Evolutionary conservation across 139 green algal genomes (phyloP).

Genomic region (Zygnema cylindricum): DNA sequence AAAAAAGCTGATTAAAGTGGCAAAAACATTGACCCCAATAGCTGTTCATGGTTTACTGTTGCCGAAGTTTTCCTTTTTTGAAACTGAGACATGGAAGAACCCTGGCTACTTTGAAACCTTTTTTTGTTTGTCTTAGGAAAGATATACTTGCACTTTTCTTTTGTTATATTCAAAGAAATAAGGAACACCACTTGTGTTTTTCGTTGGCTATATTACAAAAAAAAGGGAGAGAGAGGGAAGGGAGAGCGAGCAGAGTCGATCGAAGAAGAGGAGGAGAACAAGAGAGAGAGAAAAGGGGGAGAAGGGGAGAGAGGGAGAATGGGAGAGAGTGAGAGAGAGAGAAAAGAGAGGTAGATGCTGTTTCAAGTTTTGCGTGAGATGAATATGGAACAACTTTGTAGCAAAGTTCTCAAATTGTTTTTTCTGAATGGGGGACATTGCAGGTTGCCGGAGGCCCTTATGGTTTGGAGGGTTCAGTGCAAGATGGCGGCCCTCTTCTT

Average conservation of each 20-base stretch:
- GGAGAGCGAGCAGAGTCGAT: neutral
- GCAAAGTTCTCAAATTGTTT: neutral
- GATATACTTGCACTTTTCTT: too few relatives aligned
- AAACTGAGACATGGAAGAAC: too few relatives aligned
- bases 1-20: too few relatives aligned
- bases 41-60: too few relatives aligned
- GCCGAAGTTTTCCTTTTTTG: too few relatives aligned
- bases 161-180: too few relatives aligned
- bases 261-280: neutral
- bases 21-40: too few relatives aligned
- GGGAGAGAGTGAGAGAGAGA: neutral
- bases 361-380: neutral
- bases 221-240: neutral
- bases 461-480: constrained; percentile 84
- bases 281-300: neutral
- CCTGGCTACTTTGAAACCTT: too few relatives aligned
- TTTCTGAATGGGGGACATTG: constrained; percentile 16
- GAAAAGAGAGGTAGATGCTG: neutral
- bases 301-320: neutral
- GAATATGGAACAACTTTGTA: too few relatives aligned
- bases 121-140: too few relatives aligned
- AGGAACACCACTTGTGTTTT: too few relatives aligned
- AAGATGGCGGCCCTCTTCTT: constrained; percentile 79
- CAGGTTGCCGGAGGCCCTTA: constrained; percentile 85
- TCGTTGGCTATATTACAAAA: neutral